These are phyloP conservation scores for Citrus medica DNA, from an alignment of 345 rosid genomes.

Conservation along the genomic window DNA sequence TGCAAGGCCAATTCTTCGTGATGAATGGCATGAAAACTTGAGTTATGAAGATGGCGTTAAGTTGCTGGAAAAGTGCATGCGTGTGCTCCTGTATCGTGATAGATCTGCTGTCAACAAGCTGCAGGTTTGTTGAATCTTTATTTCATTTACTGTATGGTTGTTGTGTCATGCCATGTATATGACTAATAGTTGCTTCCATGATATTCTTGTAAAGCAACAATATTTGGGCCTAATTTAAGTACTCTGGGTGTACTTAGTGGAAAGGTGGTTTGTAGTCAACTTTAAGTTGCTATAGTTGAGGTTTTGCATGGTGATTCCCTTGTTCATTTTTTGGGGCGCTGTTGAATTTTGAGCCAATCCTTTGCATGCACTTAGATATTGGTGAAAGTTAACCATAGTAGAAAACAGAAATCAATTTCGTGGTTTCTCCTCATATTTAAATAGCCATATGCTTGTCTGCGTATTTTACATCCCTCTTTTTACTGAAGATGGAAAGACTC, in stretches of 20 bases:
- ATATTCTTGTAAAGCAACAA: not conserved
- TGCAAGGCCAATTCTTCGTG: constrained; percentile 93
- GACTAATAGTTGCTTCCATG: not conserved
- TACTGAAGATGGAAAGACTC: not conserved
- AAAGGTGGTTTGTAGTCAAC: not conserved
- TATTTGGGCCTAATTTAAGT: not conserved
- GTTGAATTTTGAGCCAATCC: no score
- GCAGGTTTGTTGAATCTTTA: constrained; percentile 53
- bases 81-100: constrained; percentile 94
- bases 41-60: constrained; percentile 92
- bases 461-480: not conserved
- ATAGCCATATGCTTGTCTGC: not conserved
- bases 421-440: no score
- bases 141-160: not conserved
- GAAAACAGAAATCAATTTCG: no score
- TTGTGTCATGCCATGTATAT: not conserved
- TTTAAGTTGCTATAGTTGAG: not conserved
- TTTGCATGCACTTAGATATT: no score
- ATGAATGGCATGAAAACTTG: constrained; percentile 86
- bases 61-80: constrained; percentile 96
- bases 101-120: constrained; percentile 94
- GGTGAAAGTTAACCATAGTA: no score
- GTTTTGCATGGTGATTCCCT: not conserved
- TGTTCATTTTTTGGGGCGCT: no score
- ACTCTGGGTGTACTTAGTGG: not conserved